Conservation (phyloP, 768 basidiomycete species). For the Peribolospora kevripleyi region DNA sequence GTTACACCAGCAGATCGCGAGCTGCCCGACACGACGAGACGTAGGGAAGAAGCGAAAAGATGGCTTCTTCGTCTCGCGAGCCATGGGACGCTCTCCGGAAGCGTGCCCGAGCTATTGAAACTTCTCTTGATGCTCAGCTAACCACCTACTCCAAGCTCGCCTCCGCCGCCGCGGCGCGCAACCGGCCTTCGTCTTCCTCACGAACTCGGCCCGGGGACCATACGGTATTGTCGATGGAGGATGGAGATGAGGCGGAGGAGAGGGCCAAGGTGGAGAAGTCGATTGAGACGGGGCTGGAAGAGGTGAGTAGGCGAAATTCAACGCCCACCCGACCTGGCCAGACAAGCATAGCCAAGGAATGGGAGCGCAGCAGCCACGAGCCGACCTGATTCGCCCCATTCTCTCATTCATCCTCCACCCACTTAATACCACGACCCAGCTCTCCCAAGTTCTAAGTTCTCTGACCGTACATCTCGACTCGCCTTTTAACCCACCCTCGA, state of each 20-base stretch:
- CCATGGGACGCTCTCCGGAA: constrained; percentile 49
- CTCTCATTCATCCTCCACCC: too few relatives aligned
- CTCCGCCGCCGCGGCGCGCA: constrained; percentile 21
- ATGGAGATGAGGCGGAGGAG: constrained; percentile 34
- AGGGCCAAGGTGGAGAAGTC: constrained; percentile 51
- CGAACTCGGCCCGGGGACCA: constrained; percentile 19
- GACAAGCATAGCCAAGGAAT: too few relatives aligned
- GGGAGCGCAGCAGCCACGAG: too few relatives aligned
- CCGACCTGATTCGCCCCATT: too few relatives aligned
- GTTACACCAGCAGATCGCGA: too few relatives aligned
- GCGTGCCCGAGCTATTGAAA: constrained; percentile 80
- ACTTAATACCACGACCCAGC: too few relatives aligned
- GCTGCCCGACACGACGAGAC: too few relatives aligned
- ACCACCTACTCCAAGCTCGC: constrained; percentile 74
- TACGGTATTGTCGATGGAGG: constrained; percentile 44
- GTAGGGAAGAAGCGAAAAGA: too few relatives aligned
- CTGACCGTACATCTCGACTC: not conserved
- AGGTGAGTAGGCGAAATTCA: constrained; percentile 29
- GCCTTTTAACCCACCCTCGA: constrained; percentile 23
- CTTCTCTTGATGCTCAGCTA: constrained; percentile 70
- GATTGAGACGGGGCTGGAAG: constrained; percentile 58
- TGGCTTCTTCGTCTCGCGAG: too few relatives aligned
- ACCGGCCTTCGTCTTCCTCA: constrained; percentile 27
- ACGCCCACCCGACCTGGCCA: too few relatives aligned
- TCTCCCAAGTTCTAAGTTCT: not conserved